Conservation (phyloP, 2,329 filamentous ascomycete genomes). For the Fusarium irregulare region DNA sequence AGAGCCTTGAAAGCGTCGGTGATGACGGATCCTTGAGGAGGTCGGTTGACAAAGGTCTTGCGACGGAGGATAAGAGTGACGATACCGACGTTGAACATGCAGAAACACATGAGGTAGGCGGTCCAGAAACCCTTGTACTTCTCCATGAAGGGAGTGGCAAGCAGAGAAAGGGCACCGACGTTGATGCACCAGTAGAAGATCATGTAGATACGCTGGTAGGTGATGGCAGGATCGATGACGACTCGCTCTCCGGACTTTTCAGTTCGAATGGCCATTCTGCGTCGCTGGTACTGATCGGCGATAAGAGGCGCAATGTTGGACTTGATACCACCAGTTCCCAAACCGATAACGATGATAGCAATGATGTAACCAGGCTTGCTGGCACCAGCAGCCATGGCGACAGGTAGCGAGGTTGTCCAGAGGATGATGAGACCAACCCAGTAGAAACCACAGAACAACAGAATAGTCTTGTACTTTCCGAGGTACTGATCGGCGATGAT, state of each 20-base stretch:
- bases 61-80: conserved; percentile 60
- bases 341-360: conserved; percentile 70
- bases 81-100: conserved; percentile 72
- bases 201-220: conserved; percentile 77
- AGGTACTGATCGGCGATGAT: conserved; percentile 68
- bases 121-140: conserved; percentile 74
- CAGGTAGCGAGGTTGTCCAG: conserved; percentile 61
- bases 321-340: conserved; percentile 78
- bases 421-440: conserved; percentile 66
- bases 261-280: conserved; percentile 61
- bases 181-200: conserved; percentile 82
- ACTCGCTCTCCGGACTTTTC: conserved; percentile 66
- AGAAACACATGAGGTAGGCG: conserved; percentile 68
- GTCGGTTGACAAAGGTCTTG: conserved; percentile 63
- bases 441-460: conserved; percentile 68
- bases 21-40: conserved; percentile 71
- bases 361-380: conserved; percentile 64
- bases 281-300: conserved; percentile 73
- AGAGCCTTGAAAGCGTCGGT: conserved; percentile 69
- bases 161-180: conserved; percentile 73
- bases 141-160: conserved; percentile 77
- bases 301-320: conserved; percentile 70
- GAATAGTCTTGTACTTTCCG: conserved; percentile 71
- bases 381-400: conserved; percentile 51
- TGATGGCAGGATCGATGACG: conserved; percentile 74